These are phyloP conservation scores for Miamiensis avidus DNA, from an alignment of 169 alveolate genomes.

Conservation along the genomic window DNA sequence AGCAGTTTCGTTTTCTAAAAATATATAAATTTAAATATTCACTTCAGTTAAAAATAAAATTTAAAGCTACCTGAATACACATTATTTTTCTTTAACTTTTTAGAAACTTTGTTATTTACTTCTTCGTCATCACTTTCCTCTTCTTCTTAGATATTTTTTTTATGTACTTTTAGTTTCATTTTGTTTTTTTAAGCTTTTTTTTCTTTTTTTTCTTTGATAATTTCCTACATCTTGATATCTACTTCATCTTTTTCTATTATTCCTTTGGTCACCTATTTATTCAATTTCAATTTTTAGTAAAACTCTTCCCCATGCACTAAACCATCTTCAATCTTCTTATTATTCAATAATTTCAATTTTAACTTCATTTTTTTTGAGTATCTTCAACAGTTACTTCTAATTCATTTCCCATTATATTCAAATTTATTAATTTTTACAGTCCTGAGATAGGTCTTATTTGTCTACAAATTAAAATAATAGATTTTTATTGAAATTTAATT, in stretches of 20 bases:
- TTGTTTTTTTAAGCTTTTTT: too few relatives aligned
- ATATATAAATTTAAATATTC: too few relatives aligned
- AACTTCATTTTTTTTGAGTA: neutral
- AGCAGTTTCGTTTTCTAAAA: neutral
- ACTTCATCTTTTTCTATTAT: neutral
- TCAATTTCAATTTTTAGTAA: too few relatives aligned
- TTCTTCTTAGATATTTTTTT: too few relatives aligned
- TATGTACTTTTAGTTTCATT: neutral
- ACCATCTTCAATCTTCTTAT: neutral
- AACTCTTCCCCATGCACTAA: neutral
- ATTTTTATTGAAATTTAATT: too few relatives aligned
- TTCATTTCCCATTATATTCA: neutral
- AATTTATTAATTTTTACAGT: too few relatives aligned
- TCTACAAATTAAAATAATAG: neutral
- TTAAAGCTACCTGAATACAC: too few relatives aligned
- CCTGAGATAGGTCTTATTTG: neutral
- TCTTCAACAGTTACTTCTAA: neutral
- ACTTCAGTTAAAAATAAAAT: too few relatives aligned
- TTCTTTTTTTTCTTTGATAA: neutral
- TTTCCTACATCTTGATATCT: neutral
- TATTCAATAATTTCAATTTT: too few relatives aligned
- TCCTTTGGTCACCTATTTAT: neutral
- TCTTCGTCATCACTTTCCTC: too few relatives aligned
- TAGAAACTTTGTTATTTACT: too few relatives aligned
- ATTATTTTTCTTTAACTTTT: too few relatives aligned